A percentile compares a stretch with the other conserved stretches of the same genome.
These are phyloP conservation scores for Biscutella laevigata DNA, from an alignment of 441 rosid species.

Conservation along the genomic window DNA sequence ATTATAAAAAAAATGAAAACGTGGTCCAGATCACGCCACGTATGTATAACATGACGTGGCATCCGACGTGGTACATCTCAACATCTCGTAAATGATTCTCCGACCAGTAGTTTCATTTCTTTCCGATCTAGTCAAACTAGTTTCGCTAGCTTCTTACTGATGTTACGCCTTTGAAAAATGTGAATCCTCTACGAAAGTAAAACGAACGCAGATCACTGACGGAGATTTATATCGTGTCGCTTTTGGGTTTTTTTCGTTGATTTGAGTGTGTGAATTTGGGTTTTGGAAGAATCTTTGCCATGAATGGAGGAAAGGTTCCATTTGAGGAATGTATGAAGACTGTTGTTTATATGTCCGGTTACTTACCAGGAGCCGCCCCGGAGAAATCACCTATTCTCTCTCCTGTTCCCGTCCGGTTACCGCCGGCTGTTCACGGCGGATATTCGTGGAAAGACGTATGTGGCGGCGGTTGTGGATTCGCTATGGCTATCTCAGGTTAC, in stretches of 20 bases:
- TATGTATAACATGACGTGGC: constrained; percentile 18
- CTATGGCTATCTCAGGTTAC: constrained; percentile 59
- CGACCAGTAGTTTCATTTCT: background rate
- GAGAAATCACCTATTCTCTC: constrained; percentile 43
- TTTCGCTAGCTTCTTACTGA: too few relatives aligned
- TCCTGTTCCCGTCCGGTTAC: constrained; percentile 29
- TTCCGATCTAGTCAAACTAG: too few relatives aligned
- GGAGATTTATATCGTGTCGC: background rate
- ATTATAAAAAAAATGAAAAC: constrained; percentile 3
- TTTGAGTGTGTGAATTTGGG: background rate
- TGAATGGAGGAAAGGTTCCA: constrained; percentile 28
- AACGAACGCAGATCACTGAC: constrained; percentile 1
- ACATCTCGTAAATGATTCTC: constrained; percentile 41
- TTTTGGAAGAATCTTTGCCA: constrained; percentile 7
- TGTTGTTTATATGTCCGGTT: constrained; percentile 48
- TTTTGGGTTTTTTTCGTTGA: background rate
- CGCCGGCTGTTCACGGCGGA: constrained; percentile 20
- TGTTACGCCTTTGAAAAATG: background rate
- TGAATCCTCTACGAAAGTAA: background rate
- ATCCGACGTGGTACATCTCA: constrained; percentile 41
- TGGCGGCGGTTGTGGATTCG: constrained; percentile 65
- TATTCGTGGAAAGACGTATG: constrained; percentile 55
- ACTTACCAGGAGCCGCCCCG: constrained; percentile 43
- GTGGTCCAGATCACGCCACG: constrained; percentile 40
- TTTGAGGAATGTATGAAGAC: constrained; percentile 28